These are phyloP conservation scores for Biscogniauxia mediterranea DNA, from an alignment of 2,329 filamentous ascomycete genomes.

Conservation along the genomic window DNA sequence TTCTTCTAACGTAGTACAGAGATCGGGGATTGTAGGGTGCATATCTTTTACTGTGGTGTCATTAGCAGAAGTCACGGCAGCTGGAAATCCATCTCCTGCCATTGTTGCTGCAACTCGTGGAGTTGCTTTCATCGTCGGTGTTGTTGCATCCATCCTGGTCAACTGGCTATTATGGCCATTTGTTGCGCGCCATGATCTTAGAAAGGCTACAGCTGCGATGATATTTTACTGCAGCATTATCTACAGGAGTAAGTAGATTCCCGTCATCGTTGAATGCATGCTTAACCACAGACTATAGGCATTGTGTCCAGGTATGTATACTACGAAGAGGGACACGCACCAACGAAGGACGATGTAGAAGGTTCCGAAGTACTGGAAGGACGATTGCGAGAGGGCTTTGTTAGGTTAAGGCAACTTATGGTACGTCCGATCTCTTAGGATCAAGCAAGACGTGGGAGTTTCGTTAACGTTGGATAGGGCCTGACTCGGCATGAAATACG, in stretches of 20 bases:
- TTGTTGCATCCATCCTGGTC: constrained; percentile 51
- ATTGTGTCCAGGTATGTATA: constrained; percentile 58
- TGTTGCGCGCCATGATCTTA: constrained; percentile 56
- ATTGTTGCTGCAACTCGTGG: constrained; percentile 47
- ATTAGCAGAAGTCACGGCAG: constrained; percentile 38
- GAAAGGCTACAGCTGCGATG: constrained; percentile 55
- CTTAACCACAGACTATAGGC: constrained; percentile 27
- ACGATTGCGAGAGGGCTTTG: constrained; percentile 58
- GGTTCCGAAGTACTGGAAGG: constrained; percentile 58
- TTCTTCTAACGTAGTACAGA: constrained; percentile 27
- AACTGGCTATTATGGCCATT: constrained; percentile 64
- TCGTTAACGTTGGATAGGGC: constrained; percentile 30
- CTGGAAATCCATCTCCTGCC: constrained; percentile 34
- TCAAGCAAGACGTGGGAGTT: not conserved
- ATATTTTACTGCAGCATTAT: constrained; percentile 57
- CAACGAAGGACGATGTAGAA: constrained; percentile 49
- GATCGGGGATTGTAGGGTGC: constrained; percentile 58
- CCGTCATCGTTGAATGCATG: not conserved
- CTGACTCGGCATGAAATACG: constrained; percentile 60
- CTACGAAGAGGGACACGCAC: constrained; percentile 53
- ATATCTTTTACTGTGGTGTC: constrained; percentile 56
- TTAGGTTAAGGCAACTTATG: constrained; percentile 55
- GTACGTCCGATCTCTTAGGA: constrained; percentile 28
- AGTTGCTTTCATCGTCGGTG: constrained; percentile 51
- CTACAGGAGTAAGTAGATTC: constrained; percentile 45